These are phyloP conservation scores for Linum lewisii DNA, from an alignment of 345 rosid genomes.

Conservation along the genomic window DNA sequence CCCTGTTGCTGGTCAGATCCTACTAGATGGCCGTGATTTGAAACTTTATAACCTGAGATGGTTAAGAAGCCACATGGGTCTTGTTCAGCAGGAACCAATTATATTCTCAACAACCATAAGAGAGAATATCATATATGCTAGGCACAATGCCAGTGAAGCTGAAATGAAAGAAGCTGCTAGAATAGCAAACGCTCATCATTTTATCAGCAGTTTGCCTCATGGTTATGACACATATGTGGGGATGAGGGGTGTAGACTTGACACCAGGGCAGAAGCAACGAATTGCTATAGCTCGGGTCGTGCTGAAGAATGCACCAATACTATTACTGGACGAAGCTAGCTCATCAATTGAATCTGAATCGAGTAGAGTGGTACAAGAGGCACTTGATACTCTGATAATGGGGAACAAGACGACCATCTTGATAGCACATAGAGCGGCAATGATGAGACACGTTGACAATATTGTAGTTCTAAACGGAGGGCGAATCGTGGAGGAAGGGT, in stretches of 20 bases:
- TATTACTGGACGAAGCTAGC: slow-evolving; percentile 92
- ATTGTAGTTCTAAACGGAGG: slow-evolving; percentile 99
- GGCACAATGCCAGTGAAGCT: slow-evolving; percentile 95
- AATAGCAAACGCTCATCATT: slow-evolving; percentile 98
- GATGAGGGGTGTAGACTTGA: slow-evolving; percentile 96
- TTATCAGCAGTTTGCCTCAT: slow-evolving; percentile 92
- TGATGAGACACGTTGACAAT: slow-evolving; percentile 97
- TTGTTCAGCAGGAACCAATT: slow-evolving; percentile 95
- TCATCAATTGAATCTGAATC: slow-evolving; percentile 95
- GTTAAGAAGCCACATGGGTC: slow-evolving; percentile 92
- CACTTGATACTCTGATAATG: slow-evolving; percentile 89
- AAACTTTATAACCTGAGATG: slow-evolving; percentile 84
- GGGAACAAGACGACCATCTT: slow-evolving; percentile 94
- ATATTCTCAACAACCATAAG: slow-evolving; percentile 92
- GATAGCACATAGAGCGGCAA: slow-evolving; percentile 90
- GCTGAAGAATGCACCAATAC: slow-evolving; percentile 91
- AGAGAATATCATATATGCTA: slow-evolving; percentile 94
- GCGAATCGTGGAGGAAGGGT: slow-evolving; percentile 88
- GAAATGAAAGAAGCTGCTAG: slow-evolving; percentile 99
- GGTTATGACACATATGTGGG: slow-evolving; percentile 98
- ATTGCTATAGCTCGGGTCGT: slow-evolving; percentile 91
- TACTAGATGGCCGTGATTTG: slow-evolving; percentile 84
- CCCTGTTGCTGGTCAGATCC: slow-evolving; percentile 96
- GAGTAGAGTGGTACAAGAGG: slow-evolving; percentile 92
- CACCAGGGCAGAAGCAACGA: slow-evolving; percentile 99